Evolutionary conservation across 83 land plant genomes (phyloP), one percentile per base, ranked within the genome.

Genomic region (Larix sibirica): DNA sequence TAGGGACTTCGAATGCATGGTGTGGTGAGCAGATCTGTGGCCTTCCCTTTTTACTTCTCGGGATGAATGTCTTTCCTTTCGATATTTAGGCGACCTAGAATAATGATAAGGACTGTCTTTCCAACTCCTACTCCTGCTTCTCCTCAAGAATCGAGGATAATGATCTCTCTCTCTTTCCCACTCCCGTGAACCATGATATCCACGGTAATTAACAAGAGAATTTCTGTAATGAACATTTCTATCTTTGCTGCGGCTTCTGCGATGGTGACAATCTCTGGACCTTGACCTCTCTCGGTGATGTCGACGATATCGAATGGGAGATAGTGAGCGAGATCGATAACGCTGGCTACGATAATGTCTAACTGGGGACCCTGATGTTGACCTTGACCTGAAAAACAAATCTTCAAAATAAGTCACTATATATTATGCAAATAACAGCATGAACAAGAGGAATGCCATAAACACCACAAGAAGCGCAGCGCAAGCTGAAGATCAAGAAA

Each of bases 91-190:
- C 42, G 90, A 89, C 24, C 40, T 82, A 33, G 90, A 93, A 62
- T 28, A 71, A n/a, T n/a, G n/a, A n/a, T n/a, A n/a, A n/a, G n/a
- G n/a, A n/a, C n/a, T n/a, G n/a, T n/a, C n/a, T n/a, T n/a, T n/a
- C 18, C 65, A 5, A 78, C 94, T 92, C 77, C 94, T 88, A 80
- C 91, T 91, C 73, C 84, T 90, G 20, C 88, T 77, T 83, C 87
- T 91, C 73, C 73, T 68, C 58, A 23, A 40, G n/a, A 14, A 31
- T 33, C 50, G 70, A 36, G 65, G 18, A 6, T 42, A 64, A n/a
- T 69, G 21, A 61, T 80, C 82, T 62, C 47, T 63, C 20, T 67
- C 33, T 26, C 70, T 68, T 68, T 80, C 82, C 44, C 82, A 69
- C n/a, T 62, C 44, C 17, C 67, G 73, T 18, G 23, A 7, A 61